These are phyloP conservation scores for Pichia sp. DNA, from an alignment of 1,139 yeast genomes.

Conservation along the genomic window DNA sequence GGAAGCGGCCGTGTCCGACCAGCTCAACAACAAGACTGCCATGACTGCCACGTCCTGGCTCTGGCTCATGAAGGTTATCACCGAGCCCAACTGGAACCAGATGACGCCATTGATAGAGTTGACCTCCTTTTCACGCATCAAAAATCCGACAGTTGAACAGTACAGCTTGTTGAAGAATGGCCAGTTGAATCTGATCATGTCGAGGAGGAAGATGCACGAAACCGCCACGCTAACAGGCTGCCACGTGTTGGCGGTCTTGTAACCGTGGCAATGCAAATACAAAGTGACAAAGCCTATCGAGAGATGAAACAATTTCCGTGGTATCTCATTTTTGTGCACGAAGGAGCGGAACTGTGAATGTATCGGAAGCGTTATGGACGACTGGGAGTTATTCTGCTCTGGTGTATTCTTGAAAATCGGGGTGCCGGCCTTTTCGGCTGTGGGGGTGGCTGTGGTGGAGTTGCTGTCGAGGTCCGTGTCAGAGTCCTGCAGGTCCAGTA, in stretches of 20 bases:
- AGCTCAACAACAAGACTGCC: conserved; percentile 75
- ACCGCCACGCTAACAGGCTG: conserved; percentile 54
- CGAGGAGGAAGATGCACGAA: conserved; percentile 53
- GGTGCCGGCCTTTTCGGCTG: background rate
- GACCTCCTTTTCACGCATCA: conserved; percentile 80
- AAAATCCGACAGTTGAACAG: conserved; percentile 63
- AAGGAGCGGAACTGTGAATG: conserved; percentile 28
- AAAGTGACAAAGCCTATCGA: conserved; percentile 81
- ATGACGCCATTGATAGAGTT: conserved; percentile 73
- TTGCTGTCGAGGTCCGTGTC: conserved; percentile 8
- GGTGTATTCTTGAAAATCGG: background rate
- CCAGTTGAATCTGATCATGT: conserved; percentile 60
- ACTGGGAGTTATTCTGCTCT: background rate
- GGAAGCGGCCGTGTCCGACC: conserved; percentile 98
- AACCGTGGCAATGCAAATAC: conserved; percentile 63
- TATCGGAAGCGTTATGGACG: conserved; percentile 6
- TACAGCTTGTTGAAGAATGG: conserved; percentile 59
- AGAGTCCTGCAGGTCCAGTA: background rate
- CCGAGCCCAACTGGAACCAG: conserved; percentile 77
- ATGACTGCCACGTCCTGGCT: conserved; percentile 80
- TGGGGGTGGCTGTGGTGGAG: background rate
- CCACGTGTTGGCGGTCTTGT: conserved; percentile 52
- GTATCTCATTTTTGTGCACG: conserved; percentile 69
- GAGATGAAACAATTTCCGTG: conserved; percentile 81
- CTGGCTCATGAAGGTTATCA: conserved; percentile 61